Conservation (phyloP, 2,329 filamentous ascomycete species). For the Pseudohalonectria lignicola region DNA sequence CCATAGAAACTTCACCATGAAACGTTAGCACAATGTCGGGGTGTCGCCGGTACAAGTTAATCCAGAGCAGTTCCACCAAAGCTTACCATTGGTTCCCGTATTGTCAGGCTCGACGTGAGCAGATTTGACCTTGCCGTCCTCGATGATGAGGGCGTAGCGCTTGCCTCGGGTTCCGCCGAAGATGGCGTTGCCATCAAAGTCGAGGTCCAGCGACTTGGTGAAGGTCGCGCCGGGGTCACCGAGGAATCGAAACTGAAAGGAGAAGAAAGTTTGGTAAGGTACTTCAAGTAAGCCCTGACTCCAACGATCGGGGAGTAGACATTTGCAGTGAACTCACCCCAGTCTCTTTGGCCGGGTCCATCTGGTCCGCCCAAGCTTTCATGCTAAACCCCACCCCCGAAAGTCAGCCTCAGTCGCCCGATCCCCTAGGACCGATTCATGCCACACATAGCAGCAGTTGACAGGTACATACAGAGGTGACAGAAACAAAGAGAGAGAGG, state of each 20-base stretch:
- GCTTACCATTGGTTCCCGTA: conserved; percentile 52
- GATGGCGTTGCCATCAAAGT: conserved; percentile 67
- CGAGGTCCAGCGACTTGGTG: conserved; percentile 72
- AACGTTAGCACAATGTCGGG: too few species aligned
- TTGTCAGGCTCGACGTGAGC: conserved; percentile 81
- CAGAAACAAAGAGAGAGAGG: not conserved
- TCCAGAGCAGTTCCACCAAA: too few species aligned
- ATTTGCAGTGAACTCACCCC: conserved; percentile 57
- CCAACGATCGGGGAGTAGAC: too few species aligned
- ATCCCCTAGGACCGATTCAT: too few species aligned
- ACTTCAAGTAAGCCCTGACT: too few species aligned
- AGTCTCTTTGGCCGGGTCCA: conserved; percentile 65
- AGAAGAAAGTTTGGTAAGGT: not conserved
- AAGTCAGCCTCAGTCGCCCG: too few species aligned
- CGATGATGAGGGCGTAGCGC: conserved; percentile 73
- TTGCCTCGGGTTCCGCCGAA: conserved; percentile 79
- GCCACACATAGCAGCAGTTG: too few species aligned
- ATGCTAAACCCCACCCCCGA: too few species aligned
- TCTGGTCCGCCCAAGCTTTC: conserved; percentile 73
- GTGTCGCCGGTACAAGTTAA: too few species aligned
- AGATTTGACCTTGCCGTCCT: conserved; percentile 76
- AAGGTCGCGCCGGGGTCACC: conserved; percentile 72
- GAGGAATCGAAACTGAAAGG: conserved; percentile 68
- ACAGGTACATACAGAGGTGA: not conserved
- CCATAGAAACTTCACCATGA: conserved; percentile 41